These are phyloP conservation scores for Trichomonas gallinae DNA, from an alignment of 208 protist species.

Conservation along the genomic window DNA sequence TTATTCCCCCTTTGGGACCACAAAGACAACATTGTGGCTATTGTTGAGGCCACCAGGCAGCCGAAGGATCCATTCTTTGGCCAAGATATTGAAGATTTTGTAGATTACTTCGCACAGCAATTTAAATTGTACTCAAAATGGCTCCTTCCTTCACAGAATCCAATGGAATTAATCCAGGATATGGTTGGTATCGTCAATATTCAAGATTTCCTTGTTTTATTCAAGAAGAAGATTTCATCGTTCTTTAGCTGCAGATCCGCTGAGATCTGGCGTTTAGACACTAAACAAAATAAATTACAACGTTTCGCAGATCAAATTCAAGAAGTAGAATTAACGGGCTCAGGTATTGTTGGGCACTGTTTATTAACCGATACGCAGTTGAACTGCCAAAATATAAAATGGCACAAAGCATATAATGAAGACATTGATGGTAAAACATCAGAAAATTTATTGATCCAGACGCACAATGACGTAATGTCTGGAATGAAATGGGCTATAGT, in stretches of 20 bases:
- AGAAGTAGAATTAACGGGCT: not conserved
- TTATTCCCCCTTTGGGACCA: not conserved
- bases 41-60: not conserved
- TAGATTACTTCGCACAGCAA: not conserved
- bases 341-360: not conserved
- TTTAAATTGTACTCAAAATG: not conserved
- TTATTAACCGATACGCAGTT: not conserved
- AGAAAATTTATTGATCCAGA: not conserved
- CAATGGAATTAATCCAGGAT: not conserved
- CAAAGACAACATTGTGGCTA: not conserved
- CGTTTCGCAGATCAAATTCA: not conserved
- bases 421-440: not conserved
- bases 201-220: not conserved
- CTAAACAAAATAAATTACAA: not conserved
- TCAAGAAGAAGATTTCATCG: not conserved
- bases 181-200: not conserved
- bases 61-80: not conserved
- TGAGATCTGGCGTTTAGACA: not conserved
- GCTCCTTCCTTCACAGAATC: not conserved
- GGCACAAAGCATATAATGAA: not conserved
- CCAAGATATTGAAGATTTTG: not conserved
- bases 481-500: not conserved
- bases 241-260: not conserved
- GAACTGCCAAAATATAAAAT: not conserved
- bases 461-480: no score